Percentiles rank a stretch among this genome's conserved stretches.
Conservation (phyloP, 345 rosid genomes). For the Populus tremula region DNA sequence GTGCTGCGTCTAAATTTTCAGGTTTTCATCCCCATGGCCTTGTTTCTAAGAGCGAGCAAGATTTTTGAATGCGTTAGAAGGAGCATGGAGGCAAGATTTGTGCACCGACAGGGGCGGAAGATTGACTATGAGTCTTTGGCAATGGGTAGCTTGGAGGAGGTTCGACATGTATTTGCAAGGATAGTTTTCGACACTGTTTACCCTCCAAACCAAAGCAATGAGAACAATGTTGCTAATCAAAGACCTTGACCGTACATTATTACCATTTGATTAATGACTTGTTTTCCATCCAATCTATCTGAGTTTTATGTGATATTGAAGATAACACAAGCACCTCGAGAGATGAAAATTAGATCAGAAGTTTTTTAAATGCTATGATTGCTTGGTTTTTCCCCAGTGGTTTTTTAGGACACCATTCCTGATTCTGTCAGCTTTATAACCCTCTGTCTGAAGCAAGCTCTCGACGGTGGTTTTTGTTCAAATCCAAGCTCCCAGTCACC, state of each 20-base stretch:
- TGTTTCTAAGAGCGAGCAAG: conserved; percentile 37
- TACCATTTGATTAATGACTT: neutral
- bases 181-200: conserved; percentile 64
- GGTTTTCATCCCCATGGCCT: conserved; percentile 57
- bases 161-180: conserved; percentile 65
- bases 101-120: conserved; percentile 39
- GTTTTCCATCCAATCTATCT: neutral
- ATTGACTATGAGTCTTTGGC: conserved; percentile 47
- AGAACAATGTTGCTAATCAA: neutral
- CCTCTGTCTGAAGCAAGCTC: too few relatives aligned
- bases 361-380: too few relatives aligned
- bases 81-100: conserved; percentile 34
- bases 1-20: conserved; percentile 13
- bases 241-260: neutral
- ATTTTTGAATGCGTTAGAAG: conserved; percentile 54
- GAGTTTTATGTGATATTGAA: too few relatives aligned
- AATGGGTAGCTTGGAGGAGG: conserved; percentile 46
- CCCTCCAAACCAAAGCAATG: conserved; percentile 29
- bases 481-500: too few relatives aligned
- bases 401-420: too few relatives aligned
- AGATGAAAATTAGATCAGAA: too few relatives aligned
- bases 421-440: too few relatives aligned
- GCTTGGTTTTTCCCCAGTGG: too few relatives aligned
- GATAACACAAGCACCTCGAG: too few relatives aligned
- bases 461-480: too few relatives aligned